Base-by-base conservation (phyloP, 2,329 filamentous ascomycete species). In the Xylaria sp. region DNA sequence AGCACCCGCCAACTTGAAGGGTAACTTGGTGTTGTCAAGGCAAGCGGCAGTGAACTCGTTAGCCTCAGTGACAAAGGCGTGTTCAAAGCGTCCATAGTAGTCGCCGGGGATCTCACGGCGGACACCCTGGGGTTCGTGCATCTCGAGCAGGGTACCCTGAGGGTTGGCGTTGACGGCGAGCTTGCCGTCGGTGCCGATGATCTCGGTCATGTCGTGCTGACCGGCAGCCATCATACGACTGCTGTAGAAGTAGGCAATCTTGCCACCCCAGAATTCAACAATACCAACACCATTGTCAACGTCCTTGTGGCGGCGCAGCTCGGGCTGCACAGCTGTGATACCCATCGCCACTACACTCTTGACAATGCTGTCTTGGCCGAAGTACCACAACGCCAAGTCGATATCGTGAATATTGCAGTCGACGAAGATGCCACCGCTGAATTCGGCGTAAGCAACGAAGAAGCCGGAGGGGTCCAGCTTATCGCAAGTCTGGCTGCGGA, bases 361-460 rank as follows among this genome's bases (percentile, higher is more conserved):
- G 46, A 87, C 79, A 14, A 79, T 74, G 42, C 77, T 79, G 49
- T 84, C 79, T 49, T 83, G 75, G 9, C 84, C 84, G 70, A 88
- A 87, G 78, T 85, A 89, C 86, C 86, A 89, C 1, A 89, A 77
- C 0, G 85, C 80, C 2, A 89, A 80, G 65, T 89, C 87, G 68
- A 91, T 90, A 69, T 91, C 89, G 78, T 91, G 89, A 70, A 91
- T 86, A 54, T 84, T 86, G 77, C 86, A 89, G 60, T 91, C 89
- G 60, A 90, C 88, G 69, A 91, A 91, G 72, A 90, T 89, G 21
- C 88, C 88, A 35, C 89, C 88, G 1, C 80, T 84, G 76, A 84
- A 87, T 68, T 87, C 79, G 12, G 88, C 86, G 75, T 90, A 91
- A 21, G 82, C 79, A 57, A 91, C 87, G 73, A 90, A 91, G 80